Evolutionary conservation across 139 green algal species (phyloP).

Genomic region (Edaphochlamys debaryana): DNA sequence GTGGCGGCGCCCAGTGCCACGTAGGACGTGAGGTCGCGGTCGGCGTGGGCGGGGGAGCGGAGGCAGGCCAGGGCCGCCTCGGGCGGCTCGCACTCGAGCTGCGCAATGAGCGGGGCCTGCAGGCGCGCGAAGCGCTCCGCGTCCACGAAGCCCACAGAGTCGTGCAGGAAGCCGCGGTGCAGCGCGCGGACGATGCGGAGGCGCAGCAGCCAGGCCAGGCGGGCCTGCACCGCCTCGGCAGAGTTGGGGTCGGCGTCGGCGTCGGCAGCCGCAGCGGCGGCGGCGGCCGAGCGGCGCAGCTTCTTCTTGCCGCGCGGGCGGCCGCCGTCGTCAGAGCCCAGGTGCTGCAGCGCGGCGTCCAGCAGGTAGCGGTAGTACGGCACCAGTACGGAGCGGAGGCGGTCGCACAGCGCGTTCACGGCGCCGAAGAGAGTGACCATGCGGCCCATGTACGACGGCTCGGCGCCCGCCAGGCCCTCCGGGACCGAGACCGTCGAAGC

Average conservation of each 20-base stretch:
- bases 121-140: conserved; percentile 72
- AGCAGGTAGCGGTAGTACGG: conserved; percentile 84
- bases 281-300: conserved; percentile 43
- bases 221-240: background rate
- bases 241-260: background rate
- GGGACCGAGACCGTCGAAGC: conserved; percentile 24
- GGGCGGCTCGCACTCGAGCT: conserved; percentile 47
- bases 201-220: conserved; percentile 59
- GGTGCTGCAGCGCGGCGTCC: conserved; percentile 58
- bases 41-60: conserved; percentile 21
- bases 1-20: background rate
- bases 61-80: background rate
- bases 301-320: conserved; percentile 56
- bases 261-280: conserved; percentile 11
- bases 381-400: conserved; percentile 87
- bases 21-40: conserved; percentile 42
- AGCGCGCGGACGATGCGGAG: conserved; percentile 76
- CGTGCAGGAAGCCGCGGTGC: conserved; percentile 88
- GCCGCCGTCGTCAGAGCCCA: conserved; percentile 30
- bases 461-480: conserved; percentile 3
- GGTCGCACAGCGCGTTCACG: conserved; percentile 67
- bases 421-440: conserved; percentile 64
- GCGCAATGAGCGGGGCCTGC: conserved; percentile 71
- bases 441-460: conserved; percentile 39
- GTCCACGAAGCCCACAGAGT: conserved; percentile 81